phyloP scores from a whole-genome alignment of 2,329 filamentous ascomycete genomes.

The Fusarium sp. region DNA sequence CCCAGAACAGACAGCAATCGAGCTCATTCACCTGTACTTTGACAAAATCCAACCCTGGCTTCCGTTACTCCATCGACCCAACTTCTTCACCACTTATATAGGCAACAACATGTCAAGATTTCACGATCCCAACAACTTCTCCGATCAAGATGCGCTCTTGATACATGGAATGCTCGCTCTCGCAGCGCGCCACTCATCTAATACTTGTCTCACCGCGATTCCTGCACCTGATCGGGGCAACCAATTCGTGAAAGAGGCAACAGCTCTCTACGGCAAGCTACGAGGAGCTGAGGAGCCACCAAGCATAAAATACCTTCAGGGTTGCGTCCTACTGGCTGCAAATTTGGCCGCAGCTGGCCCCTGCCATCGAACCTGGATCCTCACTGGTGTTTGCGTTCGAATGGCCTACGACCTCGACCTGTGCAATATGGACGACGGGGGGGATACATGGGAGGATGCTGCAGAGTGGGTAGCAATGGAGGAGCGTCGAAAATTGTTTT shows the following conservation, averaged over 20 bases:
- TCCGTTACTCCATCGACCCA: constrained; percentile 9
- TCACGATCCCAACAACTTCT: not conserved
- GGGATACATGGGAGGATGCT: no score
- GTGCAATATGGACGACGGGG: constrained; percentile 9
- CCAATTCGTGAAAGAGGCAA: not conserved
- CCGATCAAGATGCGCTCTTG: not conserved
- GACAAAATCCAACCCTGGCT: constrained; percentile 17
- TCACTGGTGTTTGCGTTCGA: constrained; percentile 8
- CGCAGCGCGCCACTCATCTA: constrained; percentile 1
- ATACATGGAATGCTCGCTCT: constrained; percentile 4
- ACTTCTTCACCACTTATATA: constrained; percentile 5
- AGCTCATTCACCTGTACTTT: constrained; percentile 10
- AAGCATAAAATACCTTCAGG: constrained; percentile 5
- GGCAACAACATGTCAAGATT: no score
- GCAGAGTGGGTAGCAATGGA: no score
- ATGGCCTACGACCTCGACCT: constrained; percentile 9
- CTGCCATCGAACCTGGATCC: constrained; percentile 5
- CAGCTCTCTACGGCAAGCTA: not conserved
- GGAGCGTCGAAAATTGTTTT: no score
- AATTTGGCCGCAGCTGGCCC: constrained; percentile 6
- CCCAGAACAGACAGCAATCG: not conserved
- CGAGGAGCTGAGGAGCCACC: not conserved
- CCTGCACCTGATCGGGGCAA: constrained; percentile 1
- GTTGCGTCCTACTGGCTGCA: constrained; percentile 9
- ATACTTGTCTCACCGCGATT: not conserved